Base-by-base conservation (phyloP, 2,329 filamentous ascomycete species). In the Tolypocladium cylindrosporum region DNA sequence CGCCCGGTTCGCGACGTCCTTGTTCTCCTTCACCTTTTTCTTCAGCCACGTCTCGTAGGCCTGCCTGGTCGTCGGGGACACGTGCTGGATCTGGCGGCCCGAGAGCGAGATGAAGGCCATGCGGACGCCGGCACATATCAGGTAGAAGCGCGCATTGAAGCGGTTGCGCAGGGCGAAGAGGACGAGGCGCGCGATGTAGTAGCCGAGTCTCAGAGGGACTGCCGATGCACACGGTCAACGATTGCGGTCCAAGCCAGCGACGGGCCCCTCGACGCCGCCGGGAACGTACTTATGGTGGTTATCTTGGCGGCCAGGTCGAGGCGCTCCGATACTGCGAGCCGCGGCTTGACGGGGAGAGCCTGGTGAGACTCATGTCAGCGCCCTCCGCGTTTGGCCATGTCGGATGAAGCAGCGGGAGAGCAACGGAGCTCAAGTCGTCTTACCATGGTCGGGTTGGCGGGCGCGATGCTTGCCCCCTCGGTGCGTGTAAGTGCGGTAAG, bases 31-130 rank as follows among this genome's bases (percentile, higher is more conserved):
- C 50, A 36, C 50, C 54, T 68, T 68, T 39, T 55, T 55, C 48
- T 57, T 59, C 7, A 67, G 55, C 63, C 66, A 69, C 16, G 42
- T 34, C 56, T 60, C 59, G 56, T 69, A 69, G 3, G 60, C 56
- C 14, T 61, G 51, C 10, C 61, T 37, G 1, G 64, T 65, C 7
- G 64, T 52, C 5, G 62, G 61, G 14, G 57, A 16, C 2, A 67
- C n/a, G 27, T 55, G 60, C 53, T 68, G 67, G 14, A 67, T 55
- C 40, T 69, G 61, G 16, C 62, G 63, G 45, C 59, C 61, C 1
- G 59, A 62, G 40, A 68, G 59, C 14, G 57, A 61, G n/a, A 51
- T 55, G 27, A 68, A 60, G 8, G 58, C 45, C 16, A 64, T 56
- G 14, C 61, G 58, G 9, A 64, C 51, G 4, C 54, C 19, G 40